Percentiles rank a stretch among this genome's conserved stretches.
phyloP scores from a whole-genome alignment of 805 yeast species.

The Saccharomycopsis javanensis region DNA sequence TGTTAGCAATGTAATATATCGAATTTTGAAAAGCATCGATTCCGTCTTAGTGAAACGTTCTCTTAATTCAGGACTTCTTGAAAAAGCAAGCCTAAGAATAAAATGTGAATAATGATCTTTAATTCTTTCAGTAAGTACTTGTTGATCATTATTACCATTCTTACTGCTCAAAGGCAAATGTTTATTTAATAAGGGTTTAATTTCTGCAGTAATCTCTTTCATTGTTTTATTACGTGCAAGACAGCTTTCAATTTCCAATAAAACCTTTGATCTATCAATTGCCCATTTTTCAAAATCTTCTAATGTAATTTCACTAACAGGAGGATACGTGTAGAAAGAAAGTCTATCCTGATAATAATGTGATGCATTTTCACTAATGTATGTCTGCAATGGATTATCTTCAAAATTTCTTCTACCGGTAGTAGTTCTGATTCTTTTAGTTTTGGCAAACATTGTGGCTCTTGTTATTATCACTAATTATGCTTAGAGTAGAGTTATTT shows the following conservation, averaged over 20 bases:
- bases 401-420: slow-evolving; percentile 63
- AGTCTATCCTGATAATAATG: slow-evolving; percentile 49
- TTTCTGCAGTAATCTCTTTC: slow-evolving; percentile 53
- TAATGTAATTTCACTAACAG: slow-evolving; percentile 74
- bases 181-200: slow-evolving; percentile 58
- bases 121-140: slow-evolving; percentile 48
- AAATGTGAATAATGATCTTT: slow-evolving; percentile 92
- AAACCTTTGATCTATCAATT: slow-evolving; percentile 73
- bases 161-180: slow-evolving; percentile 50
- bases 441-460: slow-evolving; percentile 16
- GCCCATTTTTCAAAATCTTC: slow-evolving; percentile 97
- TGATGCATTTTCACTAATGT: slow-evolving; percentile 24
- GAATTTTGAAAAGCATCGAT: slow-evolving; percentile 56
- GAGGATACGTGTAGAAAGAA: slow-evolving; percentile 69
- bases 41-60: slow-evolving; percentile 73
- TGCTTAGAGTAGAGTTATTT: no score
- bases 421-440: slow-evolving; percentile 41
- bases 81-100: slow-evolving; percentile 80
- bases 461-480: background rate
- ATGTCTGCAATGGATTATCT: slow-evolving; percentile 26
- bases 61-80: slow-evolving; percentile 77
- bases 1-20: slow-evolving; percentile 33
- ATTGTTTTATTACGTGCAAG: slow-evolving; percentile 50
- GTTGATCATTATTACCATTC: slow-evolving; percentile 26
- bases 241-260: slow-evolving; percentile 77